Conservation (phyloP, 257 asterid species). For the Hygrophila difformis region DNA sequence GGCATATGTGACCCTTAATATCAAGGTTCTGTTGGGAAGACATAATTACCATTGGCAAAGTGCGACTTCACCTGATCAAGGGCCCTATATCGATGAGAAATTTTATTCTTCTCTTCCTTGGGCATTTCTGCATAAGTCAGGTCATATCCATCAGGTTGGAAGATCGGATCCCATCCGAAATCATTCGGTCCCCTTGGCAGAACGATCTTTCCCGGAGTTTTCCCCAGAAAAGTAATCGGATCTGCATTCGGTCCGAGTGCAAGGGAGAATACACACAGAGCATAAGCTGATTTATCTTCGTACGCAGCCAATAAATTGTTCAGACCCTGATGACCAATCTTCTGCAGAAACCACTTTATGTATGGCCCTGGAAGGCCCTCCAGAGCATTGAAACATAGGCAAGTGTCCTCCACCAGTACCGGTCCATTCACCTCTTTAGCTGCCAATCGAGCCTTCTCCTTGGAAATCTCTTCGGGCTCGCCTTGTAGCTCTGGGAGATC, state of each 20-base stretch:
- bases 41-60: conserved; percentile 39
- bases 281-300: conserved; percentile 91
- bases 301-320: conserved; percentile 87
- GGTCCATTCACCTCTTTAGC: conserved; percentile 96
- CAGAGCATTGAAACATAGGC: conserved; percentile 93
- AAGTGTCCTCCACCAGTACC: conserved; percentile 95
- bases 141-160: conserved; percentile 83
- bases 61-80: conserved; percentile 14
- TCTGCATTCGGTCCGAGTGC: conserved; percentile 78
- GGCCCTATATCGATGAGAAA: conserved; percentile 75
- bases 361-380: conserved; percentile 86
- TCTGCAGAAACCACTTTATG: conserved; percentile 96
- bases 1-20: too few relatives aligned
- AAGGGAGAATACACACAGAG: conserved; percentile 86
- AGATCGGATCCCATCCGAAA: conserved; percentile 97
- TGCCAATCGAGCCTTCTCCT: conserved; percentile 82
- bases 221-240: conserved; percentile 77
- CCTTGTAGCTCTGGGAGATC: conserved; percentile 94
- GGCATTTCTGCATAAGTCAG: conserved; percentile 88
- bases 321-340: conserved; percentile 90
- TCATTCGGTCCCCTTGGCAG: conserved; percentile 55
- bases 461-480: conserved; percentile 91
- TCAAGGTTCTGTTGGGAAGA: conserved; percentile 36
- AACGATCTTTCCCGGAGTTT: conserved; percentile 88
- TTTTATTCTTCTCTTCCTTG: conserved; percentile 19